Evolutionary conservation across 179 eudicot species (phyloP).

Genomic region (Gypsophila paniculata): DNA sequence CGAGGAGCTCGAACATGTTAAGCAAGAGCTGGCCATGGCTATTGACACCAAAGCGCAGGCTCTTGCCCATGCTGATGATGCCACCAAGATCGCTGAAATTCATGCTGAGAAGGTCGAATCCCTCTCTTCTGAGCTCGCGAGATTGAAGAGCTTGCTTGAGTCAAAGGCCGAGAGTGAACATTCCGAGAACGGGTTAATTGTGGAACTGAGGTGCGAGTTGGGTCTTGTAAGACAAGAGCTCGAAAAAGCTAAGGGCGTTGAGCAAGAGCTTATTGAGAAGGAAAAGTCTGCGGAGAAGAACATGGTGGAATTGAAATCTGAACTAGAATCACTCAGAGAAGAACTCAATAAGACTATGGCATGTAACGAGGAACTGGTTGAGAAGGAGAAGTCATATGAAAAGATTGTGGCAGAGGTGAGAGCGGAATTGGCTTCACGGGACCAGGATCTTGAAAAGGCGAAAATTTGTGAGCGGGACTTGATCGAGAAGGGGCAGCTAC

Average conservation of each 20-base stretch:
- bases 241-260: conserved; percentile 29
- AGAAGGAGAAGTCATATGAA: conserved; percentile 29
- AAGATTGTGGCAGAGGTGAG: conserved; percentile 20
- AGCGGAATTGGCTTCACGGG: conserved; percentile 34
- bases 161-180: conserved; percentile 33
- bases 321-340: conserved; percentile 23
- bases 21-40: conserved; percentile 62
- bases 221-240: conserved; percentile 42
- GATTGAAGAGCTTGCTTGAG: conserved; percentile 61
- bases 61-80: conserved; percentile 81
- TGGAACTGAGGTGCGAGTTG: conserved; percentile 55
- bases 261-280: conserved; percentile 29
- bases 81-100: conserved; percentile 71
- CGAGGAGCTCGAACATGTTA: conserved; percentile 62
- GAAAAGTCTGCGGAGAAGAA: conserved; percentile 32
- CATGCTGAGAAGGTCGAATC: conserved; percentile 63
- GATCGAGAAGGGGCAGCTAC: conserved; percentile 40
- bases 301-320: conserved; percentile 34
- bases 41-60: conserved; percentile 68
- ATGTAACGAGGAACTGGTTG: conserved; percentile 25
- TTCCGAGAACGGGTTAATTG: conserved; percentile 28
- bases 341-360: conserved; percentile 33
- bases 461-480: conserved; percentile 34
- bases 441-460: conserved; percentile 25
- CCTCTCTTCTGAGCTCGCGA: conserved; percentile 60